Percentiles rank a stretch among this genome's conserved stretches.
Evolutionary conservation across 768 basidiomycete species (phyloP).

Genomic region (Macrolepiota dolichaula): DNA sequence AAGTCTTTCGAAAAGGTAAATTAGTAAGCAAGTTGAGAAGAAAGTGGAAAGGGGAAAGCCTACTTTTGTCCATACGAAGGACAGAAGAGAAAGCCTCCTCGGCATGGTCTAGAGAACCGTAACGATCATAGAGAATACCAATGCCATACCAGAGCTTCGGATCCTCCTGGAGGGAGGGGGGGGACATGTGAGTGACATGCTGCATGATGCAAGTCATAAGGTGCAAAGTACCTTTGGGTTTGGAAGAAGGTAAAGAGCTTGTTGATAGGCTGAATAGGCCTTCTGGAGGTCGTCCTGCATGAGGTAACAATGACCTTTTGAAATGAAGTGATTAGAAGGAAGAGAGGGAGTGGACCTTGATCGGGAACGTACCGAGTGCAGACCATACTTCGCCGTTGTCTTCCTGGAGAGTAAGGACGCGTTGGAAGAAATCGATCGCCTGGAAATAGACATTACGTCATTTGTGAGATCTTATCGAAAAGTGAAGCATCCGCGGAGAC

Average conservation of each 20-base stretch:
- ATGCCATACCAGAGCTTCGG: constrained; percentile 99
- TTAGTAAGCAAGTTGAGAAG: constrained; percentile 12
- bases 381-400: constrained; percentile 99
- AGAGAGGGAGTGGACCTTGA: neutral
- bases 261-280: constrained; percentile 97
- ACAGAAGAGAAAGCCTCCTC: constrained; percentile 98
- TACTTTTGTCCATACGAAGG: constrained; percentile 95
- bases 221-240: constrained; percentile 80
- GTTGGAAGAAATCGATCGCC: constrained; percentile 97
- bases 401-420: constrained; percentile 84
- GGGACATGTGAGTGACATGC: constrained; percentile 3
- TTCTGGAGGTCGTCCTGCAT: constrained; percentile 99
- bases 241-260: constrained; percentile 92
- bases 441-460: constrained; percentile 43
- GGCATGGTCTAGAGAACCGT: constrained; percentile 96
- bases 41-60: constrained; percentile 22
- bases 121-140: constrained; percentile 97
- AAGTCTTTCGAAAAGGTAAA: constrained; percentile 61
- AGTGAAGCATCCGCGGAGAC: constrained; percentile 35
- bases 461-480: constrained; percentile 30
- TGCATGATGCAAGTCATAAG: neutral
- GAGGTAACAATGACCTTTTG: constrained; percentile 95
- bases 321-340: constrained; percentile 13
- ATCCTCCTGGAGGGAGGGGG: constrained; percentile 84
- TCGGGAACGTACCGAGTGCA: constrained; percentile 68